A percentile compares a stretch with the other conserved stretches of the same genome.
Conservation (phyloP, 1,139 yeast genomes). For the Meyerozyma guilliermondii region DNA sequence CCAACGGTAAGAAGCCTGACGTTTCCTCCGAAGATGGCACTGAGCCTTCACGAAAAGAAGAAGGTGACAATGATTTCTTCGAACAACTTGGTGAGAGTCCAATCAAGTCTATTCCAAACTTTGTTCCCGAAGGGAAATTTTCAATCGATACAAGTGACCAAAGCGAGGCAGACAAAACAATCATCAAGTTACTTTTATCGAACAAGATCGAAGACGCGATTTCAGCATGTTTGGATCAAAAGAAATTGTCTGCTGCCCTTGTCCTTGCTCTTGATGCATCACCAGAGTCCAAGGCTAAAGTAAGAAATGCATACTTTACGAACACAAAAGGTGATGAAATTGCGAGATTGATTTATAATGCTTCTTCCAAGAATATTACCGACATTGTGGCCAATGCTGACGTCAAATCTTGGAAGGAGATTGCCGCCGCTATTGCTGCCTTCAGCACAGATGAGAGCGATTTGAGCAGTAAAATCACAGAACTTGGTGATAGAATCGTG, state of each 20-base stretch:
- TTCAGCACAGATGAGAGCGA: constrained; percentile 43
- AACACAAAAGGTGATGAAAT: constrained; percentile 50
- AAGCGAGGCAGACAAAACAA: constrained; percentile 31
- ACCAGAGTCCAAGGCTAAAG: constrained; percentile 57
- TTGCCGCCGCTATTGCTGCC: constrained; percentile 65
- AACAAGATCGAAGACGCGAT: constrained; percentile 71
- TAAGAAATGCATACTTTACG: constrained; percentile 64
- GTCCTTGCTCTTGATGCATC: constrained; percentile 71
- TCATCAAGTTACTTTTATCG: constrained; percentile 53
- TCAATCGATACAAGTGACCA: constrained; percentile 21
- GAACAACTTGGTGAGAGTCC: constrained; percentile 35
- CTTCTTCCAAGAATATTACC: constrained; percentile 52
- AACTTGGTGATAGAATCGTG: constrained; percentile 63
- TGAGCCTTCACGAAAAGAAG: constrained; percentile 18
- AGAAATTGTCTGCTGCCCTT: constrained; percentile 71
- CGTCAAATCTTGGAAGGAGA: constrained; percentile 76
- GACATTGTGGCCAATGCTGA: constrained; percentile 80
- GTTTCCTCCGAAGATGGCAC: constrained; percentile 17
- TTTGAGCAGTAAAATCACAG: constrained; percentile 52
- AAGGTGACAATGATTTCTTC: constrained; percentile 27
- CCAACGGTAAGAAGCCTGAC: constrained; percentile 8
- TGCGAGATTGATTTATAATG: constrained; percentile 69
- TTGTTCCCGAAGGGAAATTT: constrained; percentile 45
- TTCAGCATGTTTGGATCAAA: constrained; percentile 57
- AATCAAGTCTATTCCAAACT: constrained; percentile 14